Percentiles rank a stretch among this genome's conserved stretches.
phyloP scores from a whole-genome alignment of 1,139 yeast species.

The Blastobotrys malaysiensis region DNA sequence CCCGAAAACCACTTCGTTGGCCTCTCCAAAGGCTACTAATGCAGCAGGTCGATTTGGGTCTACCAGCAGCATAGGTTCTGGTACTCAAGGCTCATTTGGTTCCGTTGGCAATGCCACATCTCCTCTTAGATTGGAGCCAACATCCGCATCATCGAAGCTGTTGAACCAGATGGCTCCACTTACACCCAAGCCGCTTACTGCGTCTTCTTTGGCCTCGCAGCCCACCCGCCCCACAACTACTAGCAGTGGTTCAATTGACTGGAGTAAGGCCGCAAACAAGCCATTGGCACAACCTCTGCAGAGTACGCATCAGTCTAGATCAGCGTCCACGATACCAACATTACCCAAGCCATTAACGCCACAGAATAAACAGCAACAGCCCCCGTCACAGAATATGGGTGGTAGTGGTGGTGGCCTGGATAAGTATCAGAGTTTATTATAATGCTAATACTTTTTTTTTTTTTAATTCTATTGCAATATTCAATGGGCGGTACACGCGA shows the following conservation, averaged over 20 bases:
- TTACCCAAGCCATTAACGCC: slow-evolving; percentile 6
- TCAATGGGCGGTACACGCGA: background rate
- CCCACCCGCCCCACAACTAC: background rate
- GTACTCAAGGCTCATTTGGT: background rate
- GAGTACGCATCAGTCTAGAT: background rate
- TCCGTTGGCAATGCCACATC: slow-evolving; percentile 5
- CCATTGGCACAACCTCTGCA: background rate
- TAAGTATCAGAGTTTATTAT: slow-evolving; percentile 23
- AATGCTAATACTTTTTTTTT: no score
- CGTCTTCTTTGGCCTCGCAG: background rate
- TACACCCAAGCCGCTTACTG: background rate
- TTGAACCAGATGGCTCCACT: background rate
- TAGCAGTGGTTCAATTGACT: slow-evolving; percentile 1
- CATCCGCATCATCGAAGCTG: background rate
- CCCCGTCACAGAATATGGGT: background rate
- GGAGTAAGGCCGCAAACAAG: slow-evolving; percentile 3
- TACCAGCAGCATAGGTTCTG: no score
- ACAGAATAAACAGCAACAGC: background rate
- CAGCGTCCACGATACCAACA: slow-evolving; percentile 4
- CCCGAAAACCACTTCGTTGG: background rate
- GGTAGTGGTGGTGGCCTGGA: slow-evolving; percentile 14
- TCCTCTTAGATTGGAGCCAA: slow-evolving; percentile 1
- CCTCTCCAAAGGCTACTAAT: background rate
- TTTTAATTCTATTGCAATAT: background rate
- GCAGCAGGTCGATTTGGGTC: background rate